phyloP scores from a whole-genome alignment of 768 basidiomycete genomes.

The Hydnum rufescens region DNA sequence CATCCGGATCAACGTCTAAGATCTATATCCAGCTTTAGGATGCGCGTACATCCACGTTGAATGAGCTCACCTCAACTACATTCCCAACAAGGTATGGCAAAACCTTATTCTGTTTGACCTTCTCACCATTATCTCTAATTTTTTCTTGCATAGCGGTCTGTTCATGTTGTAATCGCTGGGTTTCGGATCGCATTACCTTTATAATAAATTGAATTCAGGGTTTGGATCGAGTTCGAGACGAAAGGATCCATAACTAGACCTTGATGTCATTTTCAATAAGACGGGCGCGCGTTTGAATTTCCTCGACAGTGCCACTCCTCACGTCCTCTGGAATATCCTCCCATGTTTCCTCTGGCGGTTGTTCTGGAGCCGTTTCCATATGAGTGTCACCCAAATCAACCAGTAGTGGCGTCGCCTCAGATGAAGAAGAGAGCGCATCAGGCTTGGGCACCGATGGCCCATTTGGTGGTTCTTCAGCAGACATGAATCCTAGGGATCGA shows the following conservation, averaged over 20 bases:
- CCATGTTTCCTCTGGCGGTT: slow-evolving; percentile 41
- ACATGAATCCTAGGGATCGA: no score
- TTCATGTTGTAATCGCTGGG: slow-evolving; percentile 77
- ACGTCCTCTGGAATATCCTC: slow-evolving; percentile 87
- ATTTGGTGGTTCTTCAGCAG: no score
- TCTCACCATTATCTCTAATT: slow-evolving; percentile 93
- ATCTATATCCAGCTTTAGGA: slow-evolving; percentile 32
- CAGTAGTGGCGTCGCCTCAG: neutral
- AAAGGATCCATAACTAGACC: no score
- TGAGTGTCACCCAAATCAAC: neutral
- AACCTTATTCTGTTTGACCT: slow-evolving; percentile 99
- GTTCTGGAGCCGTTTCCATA: slow-evolving; percentile 12
- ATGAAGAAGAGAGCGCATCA: no score
- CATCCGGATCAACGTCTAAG: slow-evolving; percentile 82
- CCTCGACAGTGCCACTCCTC: slow-evolving; percentile 54
- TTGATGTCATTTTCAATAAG: slow-evolving; percentile 96
- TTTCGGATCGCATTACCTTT: slow-evolving; percentile 95
- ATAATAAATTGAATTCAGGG: neutral
- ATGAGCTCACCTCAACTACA: slow-evolving; percentile 70
- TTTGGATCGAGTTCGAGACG: slow-evolving; percentile 10
- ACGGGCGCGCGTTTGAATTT: slow-evolving; percentile 72
- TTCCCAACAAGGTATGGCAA: slow-evolving; percentile 95
- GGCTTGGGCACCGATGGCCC: no score
- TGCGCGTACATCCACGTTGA: neutral
- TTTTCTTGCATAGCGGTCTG: slow-evolving; percentile 95